Conservation (phyloP, 768 basidiomycete species). For the Mycena floridula region DNA sequence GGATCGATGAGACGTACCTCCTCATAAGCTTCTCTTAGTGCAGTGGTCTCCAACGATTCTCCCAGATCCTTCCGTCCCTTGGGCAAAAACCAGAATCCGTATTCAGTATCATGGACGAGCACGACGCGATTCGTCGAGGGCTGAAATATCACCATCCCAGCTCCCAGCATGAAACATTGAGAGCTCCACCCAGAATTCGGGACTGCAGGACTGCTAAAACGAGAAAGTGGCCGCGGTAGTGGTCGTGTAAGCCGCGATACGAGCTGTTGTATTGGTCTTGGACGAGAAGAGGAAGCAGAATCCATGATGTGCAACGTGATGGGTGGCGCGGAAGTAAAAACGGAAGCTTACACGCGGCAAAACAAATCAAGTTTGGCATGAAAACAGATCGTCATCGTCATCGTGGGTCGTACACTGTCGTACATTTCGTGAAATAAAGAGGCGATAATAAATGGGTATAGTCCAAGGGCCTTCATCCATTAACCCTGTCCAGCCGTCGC, state of each 20-base stretch:
- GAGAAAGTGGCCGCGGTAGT: constrained; percentile 20
- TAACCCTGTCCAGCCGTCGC: too few species aligned
- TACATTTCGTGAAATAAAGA: too few species aligned
- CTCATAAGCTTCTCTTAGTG: constrained; percentile 60
- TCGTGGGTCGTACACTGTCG: too few species aligned
- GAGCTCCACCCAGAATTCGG: constrained; percentile 41
- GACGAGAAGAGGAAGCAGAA: too few species aligned
- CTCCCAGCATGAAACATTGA: constrained; percentile 49
- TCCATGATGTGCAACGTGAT: too few species aligned
- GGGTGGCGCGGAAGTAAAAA: too few species aligned
- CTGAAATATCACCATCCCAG: constrained; percentile 60
- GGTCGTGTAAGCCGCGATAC: not conserved
- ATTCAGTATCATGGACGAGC: constrained; percentile 31
- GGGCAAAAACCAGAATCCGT: constrained; percentile 51
- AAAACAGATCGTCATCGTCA: too few species aligned
- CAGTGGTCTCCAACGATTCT: constrained; percentile 54
- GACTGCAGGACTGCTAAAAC: constrained; percentile 34
- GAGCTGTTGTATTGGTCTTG: too few species aligned
- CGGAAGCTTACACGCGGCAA: too few species aligned
- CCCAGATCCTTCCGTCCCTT: constrained; percentile 62
- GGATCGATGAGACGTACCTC: constrained; percentile 33
- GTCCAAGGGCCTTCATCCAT: too few species aligned
- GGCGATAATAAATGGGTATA: too few species aligned
- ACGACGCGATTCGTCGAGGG: constrained; percentile 49
- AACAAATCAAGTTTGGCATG: too few species aligned